Evolutionary conservation across 2,329 filamentous ascomycete species (phyloP), one percentile per base, ranked within the genome.

Genomic region (Botryotinia convoluta): DNA sequence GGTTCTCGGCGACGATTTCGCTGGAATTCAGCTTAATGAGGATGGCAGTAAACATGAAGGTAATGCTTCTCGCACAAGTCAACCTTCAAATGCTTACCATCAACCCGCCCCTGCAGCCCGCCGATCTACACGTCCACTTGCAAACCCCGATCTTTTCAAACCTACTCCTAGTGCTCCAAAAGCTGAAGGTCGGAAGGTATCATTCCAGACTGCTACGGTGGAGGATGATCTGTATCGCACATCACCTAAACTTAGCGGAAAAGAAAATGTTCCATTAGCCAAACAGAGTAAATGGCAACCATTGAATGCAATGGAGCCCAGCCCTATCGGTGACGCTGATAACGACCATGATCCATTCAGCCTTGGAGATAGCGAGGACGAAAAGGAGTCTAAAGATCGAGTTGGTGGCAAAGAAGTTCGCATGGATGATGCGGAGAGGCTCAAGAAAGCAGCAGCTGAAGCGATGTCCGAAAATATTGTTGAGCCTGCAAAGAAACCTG

Each of bases 251-350:
- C 84, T 84, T 70, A 86, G 83, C 42, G 85, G 85, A 77, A 90
- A 86, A 82, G 89, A 86, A 80, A 83, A 77, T 74, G 79, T 81
- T 44, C 79, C 83, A 37, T 81, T 85, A n/a, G 83, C 84, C 77
- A 96, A 94, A 84, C 83, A 89, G 63, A 98, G 95, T 87, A 99
- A 99, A 85, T 99, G 96, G 96, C 95, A 99, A 83, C 95, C 96
- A 16, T 85, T 99, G 78, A 94, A 95, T 20, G 88, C 91, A 0
- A 90, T 98, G 22, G 93, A 97, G 76, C 94, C 95, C 1, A 91
- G 89, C 76, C 95, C 95, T 22, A 92, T 97, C 75, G 88, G 89
- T 32, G 94, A 98, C 78, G 87, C 88, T 29, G 94, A 98, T 78
- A 95, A 97, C 79, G 70, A 72, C 12, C 70, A 72, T 48, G 96